phyloP scores from a whole-genome alignment of 306 rosid species.

The Crotalaria pallida region DNA sequence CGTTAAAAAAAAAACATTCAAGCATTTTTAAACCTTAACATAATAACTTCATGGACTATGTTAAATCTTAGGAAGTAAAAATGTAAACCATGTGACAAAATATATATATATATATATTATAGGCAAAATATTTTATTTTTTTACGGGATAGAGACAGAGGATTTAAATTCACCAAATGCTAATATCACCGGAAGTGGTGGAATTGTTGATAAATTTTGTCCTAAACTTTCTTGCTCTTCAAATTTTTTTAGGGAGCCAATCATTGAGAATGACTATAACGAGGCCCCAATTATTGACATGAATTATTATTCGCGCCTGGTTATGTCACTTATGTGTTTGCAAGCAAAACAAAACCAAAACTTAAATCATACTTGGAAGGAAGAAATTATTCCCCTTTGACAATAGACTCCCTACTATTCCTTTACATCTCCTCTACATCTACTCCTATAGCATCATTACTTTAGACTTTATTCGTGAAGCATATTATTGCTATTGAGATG shows the following conservation, averaged over 20 bases:
- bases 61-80: no score
- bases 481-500: conserved; percentile 14
- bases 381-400: conserved; percentile 1
- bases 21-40: no score
- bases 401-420: neutral
- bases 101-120: no score
- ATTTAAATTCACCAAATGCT: no score
- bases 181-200: no score
- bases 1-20: no score
- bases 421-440: neutral
- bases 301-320: neutral
- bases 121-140: no score
- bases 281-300: conserved; percentile 16
- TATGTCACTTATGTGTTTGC: no score
- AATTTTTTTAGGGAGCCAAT: neutral
- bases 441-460: neutral
- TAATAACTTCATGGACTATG: no score
- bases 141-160: no score
- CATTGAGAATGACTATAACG: conserved; percentile 7
- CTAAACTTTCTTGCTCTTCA: neutral
- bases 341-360: neutral
- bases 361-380: conserved; percentile 10
- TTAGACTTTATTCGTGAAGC: neutral
- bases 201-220: no score
- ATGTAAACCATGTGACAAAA: no score